A percentile compares a stretch with the other conserved stretches of the same genome.
phyloP scores from a whole-genome alignment of 2,329 filamentous ascomycete genomes.

The Hypoxylon rubiginosum region DNA sequence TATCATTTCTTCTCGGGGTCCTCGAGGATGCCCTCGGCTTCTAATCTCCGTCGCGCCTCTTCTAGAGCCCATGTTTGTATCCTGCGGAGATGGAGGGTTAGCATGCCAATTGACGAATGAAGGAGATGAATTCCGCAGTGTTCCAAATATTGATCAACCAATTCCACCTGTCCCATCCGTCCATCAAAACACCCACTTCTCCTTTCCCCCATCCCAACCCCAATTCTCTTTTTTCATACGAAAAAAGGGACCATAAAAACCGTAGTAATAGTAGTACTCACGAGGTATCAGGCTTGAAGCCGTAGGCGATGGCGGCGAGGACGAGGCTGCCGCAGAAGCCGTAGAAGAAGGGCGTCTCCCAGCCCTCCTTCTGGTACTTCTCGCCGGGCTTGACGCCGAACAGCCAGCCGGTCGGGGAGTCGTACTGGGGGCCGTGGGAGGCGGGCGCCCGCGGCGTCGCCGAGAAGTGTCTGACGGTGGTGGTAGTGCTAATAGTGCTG shows the following conservation, averaged over 20 bases:
- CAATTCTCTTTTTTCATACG: slow-evolving; percentile 11
- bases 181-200: slow-evolving; percentile 2
- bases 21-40: slow-evolving; percentile 92
- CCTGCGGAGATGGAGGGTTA: slow-evolving; percentile 64
- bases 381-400: slow-evolving; percentile 95
- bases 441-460: slow-evolving; percentile 60
- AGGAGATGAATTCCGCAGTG: neutral
- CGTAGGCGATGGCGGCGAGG: slow-evolving; percentile 83
- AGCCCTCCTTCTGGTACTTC: slow-evolving; percentile 96
- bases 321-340: slow-evolving; percentile 85
- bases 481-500: too few species aligned
- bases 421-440: slow-evolving; percentile 82
- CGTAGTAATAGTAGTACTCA: slow-evolving; percentile 73
- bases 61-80: slow-evolving; percentile 99
- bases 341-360: slow-evolving; percentile 89
- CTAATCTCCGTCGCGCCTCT: slow-evolving; percentile 93
- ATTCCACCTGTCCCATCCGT: neutral
- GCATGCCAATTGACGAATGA: slow-evolving; percentile 32
- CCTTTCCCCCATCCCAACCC: slow-evolving; percentile 1
- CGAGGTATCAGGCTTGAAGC: slow-evolving; percentile 99
- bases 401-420: slow-evolving; percentile 91
- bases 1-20: slow-evolving; percentile 76
- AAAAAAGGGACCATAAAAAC: slow-evolving; percentile 28
- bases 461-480: slow-evolving; percentile 58
- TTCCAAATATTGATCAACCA: neutral